phyloP scores from a whole-genome alignment of 192 early-diverging fungal genomes.

The Chytriomyces sp. region DNA sequence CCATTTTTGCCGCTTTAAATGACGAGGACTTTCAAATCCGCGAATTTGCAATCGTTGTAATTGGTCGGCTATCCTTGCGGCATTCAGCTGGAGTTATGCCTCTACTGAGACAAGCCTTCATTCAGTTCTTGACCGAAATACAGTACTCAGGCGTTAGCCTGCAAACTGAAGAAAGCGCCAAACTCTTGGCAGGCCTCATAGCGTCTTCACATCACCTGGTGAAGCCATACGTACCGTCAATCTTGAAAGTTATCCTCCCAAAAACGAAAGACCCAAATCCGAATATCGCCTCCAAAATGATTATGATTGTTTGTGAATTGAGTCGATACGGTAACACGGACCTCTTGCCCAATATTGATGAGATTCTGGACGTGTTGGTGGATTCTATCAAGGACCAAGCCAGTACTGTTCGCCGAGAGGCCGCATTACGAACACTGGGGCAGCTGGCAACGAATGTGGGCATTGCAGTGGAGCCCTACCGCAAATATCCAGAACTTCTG shows the following conservation, averaged over 20 bases:
- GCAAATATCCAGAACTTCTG: slow-evolving; percentile 76
- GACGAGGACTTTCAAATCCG: slow-evolving; percentile 83
- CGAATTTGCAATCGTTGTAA: slow-evolving; percentile 68
- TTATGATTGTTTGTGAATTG: slow-evolving; percentile 74
- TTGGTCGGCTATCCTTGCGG: slow-evolving; percentile 72
- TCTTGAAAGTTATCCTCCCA: slow-evolving; percentile 74
- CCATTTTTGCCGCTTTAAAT: slow-evolving; percentile 75
- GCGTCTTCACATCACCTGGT: slow-evolving; percentile 70
- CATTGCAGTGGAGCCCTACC: slow-evolving; percentile 78
- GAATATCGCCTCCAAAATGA: slow-evolving; percentile 71
- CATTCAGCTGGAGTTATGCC: slow-evolving; percentile 86
- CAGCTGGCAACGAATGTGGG: slow-evolving; percentile 77
- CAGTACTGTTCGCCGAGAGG: slow-evolving; percentile 70
- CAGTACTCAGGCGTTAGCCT: slow-evolving; percentile 66
- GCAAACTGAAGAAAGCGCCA: slow-evolving; percentile 76
- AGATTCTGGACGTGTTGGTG: slow-evolving; percentile 71
- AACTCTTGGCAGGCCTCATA: slow-evolving; percentile 68
- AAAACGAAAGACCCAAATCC: slow-evolving; percentile 65
- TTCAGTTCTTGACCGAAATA: slow-evolving; percentile 78
- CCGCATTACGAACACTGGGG: slow-evolving; percentile 75
- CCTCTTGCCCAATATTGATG: slow-evolving; percentile 69
- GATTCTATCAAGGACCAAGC: slow-evolving; percentile 77
- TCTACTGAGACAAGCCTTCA: slow-evolving; percentile 65
- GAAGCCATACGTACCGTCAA: slow-evolving; percentile 78
- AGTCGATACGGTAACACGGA: slow-evolving; percentile 72